These are phyloP conservation scores for Colletotrichum abscissum DNA, from an alignment of 2,329 filamentous ascomycete genomes.

Conservation along the genomic window DNA sequence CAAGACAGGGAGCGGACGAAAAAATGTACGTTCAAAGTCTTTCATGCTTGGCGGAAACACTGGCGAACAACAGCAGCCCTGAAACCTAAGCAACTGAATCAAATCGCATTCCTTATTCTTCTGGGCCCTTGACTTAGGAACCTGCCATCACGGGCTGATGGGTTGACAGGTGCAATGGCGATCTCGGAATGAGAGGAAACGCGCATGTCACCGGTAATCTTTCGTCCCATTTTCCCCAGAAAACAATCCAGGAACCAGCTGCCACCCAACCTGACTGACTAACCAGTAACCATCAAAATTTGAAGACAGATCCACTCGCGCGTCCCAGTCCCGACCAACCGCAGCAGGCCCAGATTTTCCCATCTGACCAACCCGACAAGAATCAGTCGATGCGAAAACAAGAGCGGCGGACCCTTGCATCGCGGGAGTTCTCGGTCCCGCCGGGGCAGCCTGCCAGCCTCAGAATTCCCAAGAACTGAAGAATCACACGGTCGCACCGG, in stretches of 20 bases:
- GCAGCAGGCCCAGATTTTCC: background rate
- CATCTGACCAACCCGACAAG: background rate
- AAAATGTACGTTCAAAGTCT: too few species aligned
- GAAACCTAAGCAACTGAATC: too few species aligned
- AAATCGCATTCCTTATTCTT: background rate
- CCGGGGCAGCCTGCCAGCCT: background rate
- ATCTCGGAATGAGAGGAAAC: background rate
- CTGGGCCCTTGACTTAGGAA: background rate
- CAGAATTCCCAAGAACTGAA: too few species aligned
- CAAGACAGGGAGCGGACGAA: too few species aligned
- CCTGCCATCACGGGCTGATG: background rate
- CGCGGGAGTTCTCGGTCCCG: slow-evolving; percentile 1
- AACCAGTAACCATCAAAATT: background rate
- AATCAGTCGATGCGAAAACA: slow-evolving; percentile 23
- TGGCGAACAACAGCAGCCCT: too few species aligned
- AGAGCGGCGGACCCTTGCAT: background rate
- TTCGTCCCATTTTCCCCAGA: background rate
- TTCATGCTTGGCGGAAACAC: too few species aligned
- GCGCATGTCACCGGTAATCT: background rate
- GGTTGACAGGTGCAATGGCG: background rate
- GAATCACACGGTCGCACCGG: background rate
- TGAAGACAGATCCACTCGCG: background rate
- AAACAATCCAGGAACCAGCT: background rate
- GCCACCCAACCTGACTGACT: background rate
- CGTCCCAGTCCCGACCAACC: background rate